These are phyloP conservation scores for Euphorbia pulcherrima DNA, from an alignment of 345 rosid species.

Conservation along the genomic window DNA sequence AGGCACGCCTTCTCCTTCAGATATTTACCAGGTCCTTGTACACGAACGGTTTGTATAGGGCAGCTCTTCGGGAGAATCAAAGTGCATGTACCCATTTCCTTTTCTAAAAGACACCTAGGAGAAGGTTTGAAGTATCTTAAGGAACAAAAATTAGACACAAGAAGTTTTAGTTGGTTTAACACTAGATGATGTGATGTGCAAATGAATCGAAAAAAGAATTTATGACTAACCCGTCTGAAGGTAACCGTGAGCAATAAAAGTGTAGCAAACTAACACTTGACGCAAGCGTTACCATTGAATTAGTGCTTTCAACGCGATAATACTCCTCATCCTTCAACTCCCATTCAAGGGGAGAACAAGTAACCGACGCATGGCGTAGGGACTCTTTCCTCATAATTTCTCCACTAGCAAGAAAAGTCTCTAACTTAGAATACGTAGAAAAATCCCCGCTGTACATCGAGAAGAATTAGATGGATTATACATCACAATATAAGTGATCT, in stretches of 20 bases:
- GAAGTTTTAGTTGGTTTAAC: neutral
- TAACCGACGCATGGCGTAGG: slow-evolving; percentile 47
- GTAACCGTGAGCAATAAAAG: slow-evolving; percentile 84
- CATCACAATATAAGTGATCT: neutral
- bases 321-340: slow-evolving; percentile 30
- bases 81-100: slow-evolving; percentile 40
- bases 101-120: slow-evolving; percentile 49
- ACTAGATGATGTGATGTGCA: neutral
- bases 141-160: neutral
- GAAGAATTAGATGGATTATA: neutral
- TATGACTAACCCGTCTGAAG: slow-evolving; percentile 71
- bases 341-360: slow-evolving; percentile 47
- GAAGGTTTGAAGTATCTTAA: slow-evolving; percentile 75
- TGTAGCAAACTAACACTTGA: slow-evolving; percentile 63
- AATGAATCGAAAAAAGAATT: no score
- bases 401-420: slow-evolving; percentile 57
- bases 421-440: slow-evolving; percentile 41
- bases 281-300: slow-evolving; percentile 51
- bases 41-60: slow-evolving; percentile 41
- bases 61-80: slow-evolving; percentile 73
- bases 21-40: slow-evolving; percentile 33
- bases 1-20: slow-evolving; percentile 71
- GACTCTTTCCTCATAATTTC: slow-evolving; percentile 71
- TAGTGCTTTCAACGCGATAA: slow-evolving; percentile 55
- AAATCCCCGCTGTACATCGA: slow-evolving; percentile 49